These are phyloP conservation scores for Schwanniomyces pseudopolymorphus DNA, from an alignment of 805 yeast genomes.

Conservation along the genomic window DNA sequence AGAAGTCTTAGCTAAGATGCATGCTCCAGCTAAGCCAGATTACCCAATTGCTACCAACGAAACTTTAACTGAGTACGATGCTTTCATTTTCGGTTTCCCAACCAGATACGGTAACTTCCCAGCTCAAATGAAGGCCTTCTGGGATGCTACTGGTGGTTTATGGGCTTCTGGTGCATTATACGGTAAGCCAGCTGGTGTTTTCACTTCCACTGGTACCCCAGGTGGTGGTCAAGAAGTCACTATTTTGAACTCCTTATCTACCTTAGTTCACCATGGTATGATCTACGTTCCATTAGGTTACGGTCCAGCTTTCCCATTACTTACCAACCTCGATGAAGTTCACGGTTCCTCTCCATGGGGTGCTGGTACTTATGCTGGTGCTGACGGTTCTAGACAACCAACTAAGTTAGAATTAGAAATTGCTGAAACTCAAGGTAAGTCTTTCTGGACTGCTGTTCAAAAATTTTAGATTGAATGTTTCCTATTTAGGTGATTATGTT, in stretches of 20 bases:
- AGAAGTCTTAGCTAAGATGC: slow-evolving; percentile 54
- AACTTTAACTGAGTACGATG: slow-evolving; percentile 66
- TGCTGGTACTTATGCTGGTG: slow-evolving; percentile 77
- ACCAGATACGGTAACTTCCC: slow-evolving; percentile 83
- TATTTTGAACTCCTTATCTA: slow-evolving; percentile 59
- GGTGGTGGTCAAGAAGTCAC: slow-evolving; percentile 88
- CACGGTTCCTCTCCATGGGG: slow-evolving; percentile 89
- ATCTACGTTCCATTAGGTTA: slow-evolving; percentile 78
- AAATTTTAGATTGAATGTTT: slow-evolving; percentile 20
- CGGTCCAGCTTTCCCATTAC: slow-evolving; percentile 52
- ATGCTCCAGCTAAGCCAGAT: slow-evolving; percentile 54
- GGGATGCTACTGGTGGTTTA: slow-evolving; percentile 75
- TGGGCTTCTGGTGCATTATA: slow-evolving; percentile 74
- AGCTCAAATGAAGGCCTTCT: slow-evolving; percentile 73
- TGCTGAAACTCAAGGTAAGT: slow-evolving; percentile 66
- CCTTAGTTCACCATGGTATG: slow-evolving; percentile 78
- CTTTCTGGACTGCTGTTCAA: slow-evolving; percentile 41
- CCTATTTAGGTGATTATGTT: too few relatives aligned
- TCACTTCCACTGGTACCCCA: slow-evolving; percentile 69
- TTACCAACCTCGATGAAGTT: slow-evolving; percentile 57
- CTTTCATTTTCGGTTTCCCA: slow-evolving; percentile 81
- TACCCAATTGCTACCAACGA: slow-evolving; percentile 63
- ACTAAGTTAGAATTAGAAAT: slow-evolving; percentile 60
- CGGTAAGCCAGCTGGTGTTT: slow-evolving; percentile 75
- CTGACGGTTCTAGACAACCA: slow-evolving; percentile 74